Percentiles rank a stretch among this genome's conserved stretches.
These are phyloP conservation scores for Didymella lethalis DNA, from an alignment of 2,329 filamentous ascomycete genomes.

Conservation along the genomic window DNA sequence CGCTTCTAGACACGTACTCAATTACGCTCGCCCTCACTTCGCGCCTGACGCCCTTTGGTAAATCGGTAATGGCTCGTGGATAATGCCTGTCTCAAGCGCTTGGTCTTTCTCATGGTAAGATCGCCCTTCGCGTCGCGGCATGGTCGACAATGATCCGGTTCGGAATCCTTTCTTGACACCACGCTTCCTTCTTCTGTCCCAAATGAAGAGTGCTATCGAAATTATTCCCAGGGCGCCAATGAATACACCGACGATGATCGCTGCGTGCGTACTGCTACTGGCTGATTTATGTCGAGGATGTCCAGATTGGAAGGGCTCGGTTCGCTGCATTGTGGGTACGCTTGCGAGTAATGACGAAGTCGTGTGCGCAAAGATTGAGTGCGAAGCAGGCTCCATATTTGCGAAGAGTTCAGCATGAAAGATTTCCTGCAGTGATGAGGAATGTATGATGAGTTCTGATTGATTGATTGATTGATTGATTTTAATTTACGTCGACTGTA, in stretches of 20 bases:
- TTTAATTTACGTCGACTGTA: too few species aligned
- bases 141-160: background rate
- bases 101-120: constrained; percentile 3
- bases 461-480: too few species aligned
- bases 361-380: too few species aligned
- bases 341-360: background rate
- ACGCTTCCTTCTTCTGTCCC: constrained; percentile 11
- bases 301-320: constrained; percentile 3
- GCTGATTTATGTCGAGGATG: constrained; percentile 1
- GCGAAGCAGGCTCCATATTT: background rate
- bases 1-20: background rate
- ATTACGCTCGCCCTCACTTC: background rate
- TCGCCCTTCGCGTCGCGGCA: background rate
- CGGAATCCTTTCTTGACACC: constrained; percentile 11
- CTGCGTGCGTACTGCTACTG: constrained; percentile 11
- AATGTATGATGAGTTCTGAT: constrained; percentile 9
- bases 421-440: background rate
- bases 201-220: constrained; percentile 2
- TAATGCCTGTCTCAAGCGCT: constrained; percentile 18
- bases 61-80: constrained; percentile 22
- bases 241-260: constrained; percentile 18
- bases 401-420: background rate
- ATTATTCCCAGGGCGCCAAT: constrained; percentile 15
- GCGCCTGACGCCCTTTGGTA: constrained; percentile 15
- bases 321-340: constrained; percentile 13